Conservation (phyloP, 192 early-diverging fungal species). For the Gigaspora rosea region DNA sequence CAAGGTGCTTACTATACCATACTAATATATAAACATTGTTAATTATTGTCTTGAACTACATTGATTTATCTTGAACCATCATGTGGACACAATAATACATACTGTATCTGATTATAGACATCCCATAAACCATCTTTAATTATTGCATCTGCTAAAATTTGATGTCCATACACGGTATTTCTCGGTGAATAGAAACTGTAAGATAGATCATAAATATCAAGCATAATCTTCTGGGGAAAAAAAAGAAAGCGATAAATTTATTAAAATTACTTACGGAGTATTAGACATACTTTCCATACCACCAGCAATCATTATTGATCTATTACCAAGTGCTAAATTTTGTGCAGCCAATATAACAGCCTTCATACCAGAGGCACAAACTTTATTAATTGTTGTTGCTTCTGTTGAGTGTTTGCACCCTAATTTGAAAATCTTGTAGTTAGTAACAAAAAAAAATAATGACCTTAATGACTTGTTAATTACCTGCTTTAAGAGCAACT, state of each 20-base stretch:
- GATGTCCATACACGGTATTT: conserved; percentile 77
- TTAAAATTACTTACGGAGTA: conserved; percentile 68
- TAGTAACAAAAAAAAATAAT: neutral
- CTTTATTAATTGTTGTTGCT: conserved; percentile 97
- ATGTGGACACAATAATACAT: conserved; percentile 29
- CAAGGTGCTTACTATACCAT: conserved; percentile 1
- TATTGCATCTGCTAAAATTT: conserved; percentile 78
- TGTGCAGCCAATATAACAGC: conserved; percentile 91
- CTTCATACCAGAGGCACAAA: conserved; percentile 99
- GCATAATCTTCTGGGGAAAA: neutral
- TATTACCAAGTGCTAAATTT: conserved; percentile 74
- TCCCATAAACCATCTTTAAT: conserved; percentile 97
- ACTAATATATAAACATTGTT: conserved; percentile 3
- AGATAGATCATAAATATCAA: neutral
- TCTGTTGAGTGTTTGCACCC: conserved; percentile 78
- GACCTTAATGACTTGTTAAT: neutral
- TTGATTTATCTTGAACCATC: neutral
- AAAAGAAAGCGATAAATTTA: neutral
- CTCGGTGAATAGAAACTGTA: conserved; percentile 62
- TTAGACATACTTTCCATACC: conserved; percentile 99
- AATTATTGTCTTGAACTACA: neutral
- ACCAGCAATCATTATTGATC: conserved; percentile 85
- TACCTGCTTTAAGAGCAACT: conserved; percentile 77
- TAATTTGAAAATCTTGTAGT: neutral
- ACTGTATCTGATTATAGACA: conserved; percentile 90